Conservation (phyloP, 371 early-diverging fungal genomes). For the Mortierella sp. region DNA sequence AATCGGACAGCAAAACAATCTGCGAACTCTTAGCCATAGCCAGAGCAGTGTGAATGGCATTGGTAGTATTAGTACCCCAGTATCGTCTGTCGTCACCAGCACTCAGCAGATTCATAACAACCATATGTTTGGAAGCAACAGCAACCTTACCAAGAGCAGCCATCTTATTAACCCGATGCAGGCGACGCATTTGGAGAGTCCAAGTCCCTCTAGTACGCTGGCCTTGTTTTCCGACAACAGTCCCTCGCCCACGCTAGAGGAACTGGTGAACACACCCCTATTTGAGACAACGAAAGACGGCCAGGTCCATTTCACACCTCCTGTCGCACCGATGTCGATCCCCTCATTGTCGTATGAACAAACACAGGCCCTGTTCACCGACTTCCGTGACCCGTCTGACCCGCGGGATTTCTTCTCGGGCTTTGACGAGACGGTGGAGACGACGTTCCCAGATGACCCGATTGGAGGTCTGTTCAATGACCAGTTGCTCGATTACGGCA, state of each 20-base stretch:
- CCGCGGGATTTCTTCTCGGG: conserved; percentile 14
- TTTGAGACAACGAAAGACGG: conserved; percentile 29
- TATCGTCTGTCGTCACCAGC: neutral
- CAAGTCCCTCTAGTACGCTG: conserved; percentile 15
- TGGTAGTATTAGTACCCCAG: neutral
- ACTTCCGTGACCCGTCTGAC: conserved; percentile 23
- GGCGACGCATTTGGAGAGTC: neutral
- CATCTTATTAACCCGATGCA: neutral
- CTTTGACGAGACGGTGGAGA: conserved; percentile 13
- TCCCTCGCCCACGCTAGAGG: conserved; percentile 19
- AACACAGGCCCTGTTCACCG: conserved; percentile 22
- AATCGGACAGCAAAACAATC: too few species aligned
- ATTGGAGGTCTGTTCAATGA: conserved; percentile 11
- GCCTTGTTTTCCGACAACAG: conserved; percentile 25
- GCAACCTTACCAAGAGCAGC: neutral
- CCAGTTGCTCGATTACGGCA: conserved; percentile 18
- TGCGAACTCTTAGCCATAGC: neutral
- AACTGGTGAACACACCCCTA: conserved; percentile 29
- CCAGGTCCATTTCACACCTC: conserved; percentile 24
- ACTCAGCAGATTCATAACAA: too few species aligned
- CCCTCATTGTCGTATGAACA: conserved; percentile 18
- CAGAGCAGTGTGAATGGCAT: conserved; percentile 8
- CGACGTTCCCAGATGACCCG: conserved; percentile 10
- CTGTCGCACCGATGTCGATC: conserved; percentile 14
- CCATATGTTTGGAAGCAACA: conserved; percentile 2